Base-by-base conservation (phyloP, 108 stramenopile genomes). In the Asterionellopsis glacialis region DNA sequence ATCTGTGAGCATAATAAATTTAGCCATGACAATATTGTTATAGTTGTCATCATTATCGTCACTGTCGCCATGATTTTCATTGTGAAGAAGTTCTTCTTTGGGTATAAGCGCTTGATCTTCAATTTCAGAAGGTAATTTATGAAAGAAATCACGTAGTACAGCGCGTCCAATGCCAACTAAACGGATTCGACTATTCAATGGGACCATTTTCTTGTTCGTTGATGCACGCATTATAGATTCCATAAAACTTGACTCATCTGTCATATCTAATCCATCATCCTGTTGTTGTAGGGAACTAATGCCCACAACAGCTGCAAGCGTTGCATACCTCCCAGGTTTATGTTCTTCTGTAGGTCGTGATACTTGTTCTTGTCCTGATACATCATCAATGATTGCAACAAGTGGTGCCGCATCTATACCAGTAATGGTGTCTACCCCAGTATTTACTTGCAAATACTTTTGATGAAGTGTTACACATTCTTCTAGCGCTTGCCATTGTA, bases 101-200 rank as follows among this genome's bases (percentile, higher is more conserved):
- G 49, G 15, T 28, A 59, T 64, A 15, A 55, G 18, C 22, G 59
- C 39, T 43, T 73, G 62, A 10, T 41, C 73, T 44, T 83, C 68
- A 9, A 70, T 57, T 27, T 70, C 54, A 45, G 52, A 50, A 1
- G 67, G 61, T 13, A 63, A 55, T 26, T 47, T 56, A 16, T 61
- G 68, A 51, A 68, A 74, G 59, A 75, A 75, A 48, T 81, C 60
- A 39, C 58, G 61, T 41, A 88, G 25, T 25, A 59, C 57, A 0
- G 72, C 86, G 41, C 86, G 64, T 22, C 86, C 86, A 27, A 87
- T 65, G 1, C 82, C 82, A n/a, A 74, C 54, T 7, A 87, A 55
- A n/a, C 79, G 66, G 11, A 83, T 61, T 38, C 24, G 41, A 45
- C 26, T 24, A 7, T 21, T 33, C 12, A 27, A 58, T 13, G 53